Base-by-base conservation (phyloP, 2,329 filamentous ascomycete genomes). In the Verticillium zaregamsianum region DNA sequence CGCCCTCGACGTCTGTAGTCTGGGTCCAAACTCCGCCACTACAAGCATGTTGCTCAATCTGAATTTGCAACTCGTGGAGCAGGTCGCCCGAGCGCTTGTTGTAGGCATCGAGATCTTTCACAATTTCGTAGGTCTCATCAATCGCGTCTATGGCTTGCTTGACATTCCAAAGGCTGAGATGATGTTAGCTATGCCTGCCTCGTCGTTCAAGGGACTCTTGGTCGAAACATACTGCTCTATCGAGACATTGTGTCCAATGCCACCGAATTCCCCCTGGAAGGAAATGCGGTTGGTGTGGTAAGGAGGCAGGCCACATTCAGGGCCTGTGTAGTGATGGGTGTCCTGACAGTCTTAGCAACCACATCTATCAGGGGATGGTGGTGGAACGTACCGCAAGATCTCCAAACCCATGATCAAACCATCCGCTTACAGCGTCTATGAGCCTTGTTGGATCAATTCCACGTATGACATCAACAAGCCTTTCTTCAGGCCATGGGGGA, bases 1-100 rank as follows among this genome's bases (percentile, higher is more conserved):
- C 89, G 5, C 88, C 89, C 70, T 91, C 89, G 0, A 91, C 89
- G 67, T 91, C 89, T 0, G 86, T 90, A 0, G 88, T 91, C 76
- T 91, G 89, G 1, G 89, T 91, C 82, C 87, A 91, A 0, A 91
- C 82, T 12, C 83, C 89, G 0, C 85, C 89, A 37, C 84, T 89
- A 73, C 89, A 91, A 0, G 84, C 79, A 61, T 80, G 90, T 12
- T 73, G 74, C 62, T 84, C 78, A 35, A 90, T 83, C 68, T 89
- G 80, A 60, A 88, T 83, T 40, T 82, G 80, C 3, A 90, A 78
- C 67, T 90, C 87, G 2, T 79, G 78, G 28, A 89, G 82, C 1
- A 90, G 78, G 17, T 81, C 67, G 52, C 87, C 81, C 0, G 84
- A 82, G 58, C 89, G 86, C 70, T 88, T 88, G 72, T 90, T 90